Evolutionary conservation across 1,284 basidiomycete species (phyloP), one percentile per base, ranked within the genome.

Genomic region (Heimioporus punctisporus): DNA sequence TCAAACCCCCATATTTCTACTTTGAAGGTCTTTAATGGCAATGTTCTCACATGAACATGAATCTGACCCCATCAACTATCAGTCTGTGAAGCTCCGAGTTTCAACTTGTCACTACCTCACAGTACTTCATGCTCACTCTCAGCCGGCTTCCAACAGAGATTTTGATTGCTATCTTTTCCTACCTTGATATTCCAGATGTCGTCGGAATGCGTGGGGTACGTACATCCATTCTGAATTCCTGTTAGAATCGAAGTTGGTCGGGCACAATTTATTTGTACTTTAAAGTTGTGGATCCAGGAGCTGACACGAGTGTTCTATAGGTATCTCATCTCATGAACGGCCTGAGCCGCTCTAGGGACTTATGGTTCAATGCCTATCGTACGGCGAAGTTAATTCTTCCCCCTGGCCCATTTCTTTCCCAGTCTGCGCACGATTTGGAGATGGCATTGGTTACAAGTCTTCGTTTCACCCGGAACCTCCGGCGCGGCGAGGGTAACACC

Each of bases 281-380:
- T n/a, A n/a, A n/a, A n/a, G n/a, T n/a, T n/a, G n/a, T n/a, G n/a
- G 15, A 7, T 6, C 31, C 39, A 17, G 17, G 31, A 34, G n/a
- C n/a, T n/a, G 31, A 28, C 15, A 30, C 15, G 43, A 26, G 40
- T 14, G 9, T 5, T 21, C 28, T 25, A 4, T 30, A 63, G 64
- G 63, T 65, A 26, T 63, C 60, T 44, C 62, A 46, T 27, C 50
- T 45, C 37, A 28, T 66, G 21, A 53, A 63, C 2, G 39, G 10
- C 6, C 23, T 51, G 2, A 55, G 40, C 37, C 50, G 24, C 28
- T 37, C 17, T 24, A 54, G 50, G 41, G 40, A 48, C 17, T 19
- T 66, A n/a, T 63, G 64, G 64, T 47, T 52, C 17, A 28, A 53
- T 9, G 54, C 42, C 6, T 65, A 66, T 48, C 57, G 50, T 34